A percentile compares a stretch with the other conserved stretches of the same genome.
Conservation (phyloP, 768 basidiomycete species). For the Postia placenta region DNA sequence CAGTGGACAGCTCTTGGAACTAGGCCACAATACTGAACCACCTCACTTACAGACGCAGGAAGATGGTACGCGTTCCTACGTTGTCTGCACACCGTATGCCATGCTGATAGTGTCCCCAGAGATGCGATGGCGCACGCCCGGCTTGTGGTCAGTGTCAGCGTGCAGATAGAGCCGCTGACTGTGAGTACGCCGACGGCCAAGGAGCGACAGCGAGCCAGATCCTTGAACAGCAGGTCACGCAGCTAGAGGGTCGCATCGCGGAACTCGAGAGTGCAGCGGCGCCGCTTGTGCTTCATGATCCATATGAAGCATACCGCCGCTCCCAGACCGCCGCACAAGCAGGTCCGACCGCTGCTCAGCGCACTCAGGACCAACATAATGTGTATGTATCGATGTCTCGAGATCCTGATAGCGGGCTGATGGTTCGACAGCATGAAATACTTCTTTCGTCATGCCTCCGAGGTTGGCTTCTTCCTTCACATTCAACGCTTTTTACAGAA, state of each 20-base stretch:
- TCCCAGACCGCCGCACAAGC: not conserved
- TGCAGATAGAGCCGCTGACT: slow-evolving; percentile 57
- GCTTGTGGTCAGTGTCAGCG: slow-evolving; percentile 57
- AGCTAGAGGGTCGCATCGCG: slow-evolving; percentile 49
- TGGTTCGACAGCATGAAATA: not conserved
- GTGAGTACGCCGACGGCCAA: slow-evolving; percentile 65
- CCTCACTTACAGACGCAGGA: slow-evolving; percentile 33
- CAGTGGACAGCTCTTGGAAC: slow-evolving; percentile 9
- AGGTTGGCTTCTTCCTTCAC: slow-evolving; percentile 65
- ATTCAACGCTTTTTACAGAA: slow-evolving; percentile 35
- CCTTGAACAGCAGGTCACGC: slow-evolving; percentile 52
- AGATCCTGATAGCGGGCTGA: not conserved
- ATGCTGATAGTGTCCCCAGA: slow-evolving; percentile 28
- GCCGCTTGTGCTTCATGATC: slow-evolving; percentile 20
- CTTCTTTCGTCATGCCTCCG: slow-evolving; percentile 48
- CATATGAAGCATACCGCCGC: slow-evolving; percentile 13
- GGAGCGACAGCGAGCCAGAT: slow-evolving; percentile 53
- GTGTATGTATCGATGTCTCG: not conserved
- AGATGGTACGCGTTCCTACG: slow-evolving; percentile 32
- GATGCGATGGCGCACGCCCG: slow-evolving; percentile 63
- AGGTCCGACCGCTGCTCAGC: not conserved
- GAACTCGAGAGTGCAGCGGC: slow-evolving; percentile 18
- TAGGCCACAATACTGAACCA: not conserved
- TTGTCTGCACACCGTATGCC: not conserved
- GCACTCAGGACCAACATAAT: not conserved